phyloP scores from a whole-genome alignment of 495 filamentous ascomycete genomes.

The Aspergillus kassunensis region DNA sequence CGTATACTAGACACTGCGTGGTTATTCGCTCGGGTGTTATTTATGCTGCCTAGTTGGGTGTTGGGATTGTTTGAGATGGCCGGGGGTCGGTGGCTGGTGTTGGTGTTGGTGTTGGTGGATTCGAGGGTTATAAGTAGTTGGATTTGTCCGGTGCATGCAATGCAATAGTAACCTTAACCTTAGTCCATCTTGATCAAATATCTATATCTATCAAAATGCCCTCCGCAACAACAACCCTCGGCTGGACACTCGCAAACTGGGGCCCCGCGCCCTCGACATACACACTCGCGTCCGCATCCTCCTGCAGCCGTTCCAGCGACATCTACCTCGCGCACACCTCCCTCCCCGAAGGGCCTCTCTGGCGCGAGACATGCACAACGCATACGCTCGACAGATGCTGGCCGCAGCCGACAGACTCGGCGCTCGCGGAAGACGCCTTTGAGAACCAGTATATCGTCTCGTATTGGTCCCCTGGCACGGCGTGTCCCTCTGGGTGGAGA shows the following conservation, averaged over 20 bases:
- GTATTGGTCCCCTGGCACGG: conserved; percentile 1
- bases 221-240: conserved; percentile 4
- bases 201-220: not conserved
- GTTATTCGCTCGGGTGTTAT: too few species aligned
- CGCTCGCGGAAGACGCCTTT: not conserved
- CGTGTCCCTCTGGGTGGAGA: conserved; percentile 1
- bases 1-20: too few species aligned
- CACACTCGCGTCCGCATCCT: not conserved
- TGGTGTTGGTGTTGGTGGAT: too few species aligned
- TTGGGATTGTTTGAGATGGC: too few species aligned
- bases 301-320: not conserved
- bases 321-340: not conserved
- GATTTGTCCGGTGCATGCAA: too few species aligned
- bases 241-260: conserved; percentile 9
- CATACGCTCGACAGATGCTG: not conserved
- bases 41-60: too few species aligned
- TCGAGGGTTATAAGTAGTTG: too few species aligned
- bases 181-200: not conserved
- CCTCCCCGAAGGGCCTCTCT: not conserved
- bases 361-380: not conserved
- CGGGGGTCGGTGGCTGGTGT: too few species aligned
- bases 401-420: not conserved
- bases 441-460: not conserved
- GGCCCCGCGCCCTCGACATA: not conserved
- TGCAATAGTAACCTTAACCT: too few species aligned